These are phyloP conservation scores for Fusarium palustre DNA, from an alignment of 2,329 filamentous ascomycete genomes.

Conservation along the genomic window DNA sequence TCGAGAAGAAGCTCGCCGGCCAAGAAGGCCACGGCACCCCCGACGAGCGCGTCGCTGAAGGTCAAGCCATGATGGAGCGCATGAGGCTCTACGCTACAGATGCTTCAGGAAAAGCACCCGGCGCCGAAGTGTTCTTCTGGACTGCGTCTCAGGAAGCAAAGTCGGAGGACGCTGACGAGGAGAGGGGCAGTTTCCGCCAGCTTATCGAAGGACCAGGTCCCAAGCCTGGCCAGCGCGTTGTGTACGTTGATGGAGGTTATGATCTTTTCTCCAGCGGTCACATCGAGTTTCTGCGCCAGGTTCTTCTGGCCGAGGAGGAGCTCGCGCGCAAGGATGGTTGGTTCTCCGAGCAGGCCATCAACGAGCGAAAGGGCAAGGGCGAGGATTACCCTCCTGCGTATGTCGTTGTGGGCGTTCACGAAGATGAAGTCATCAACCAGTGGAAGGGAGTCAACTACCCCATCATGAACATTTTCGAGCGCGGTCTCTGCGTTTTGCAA, in stretches of 20 bases:
- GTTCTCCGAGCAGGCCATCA: conserved; percentile 74
- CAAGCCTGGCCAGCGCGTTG: conserved; percentile 81
- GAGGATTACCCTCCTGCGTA: conserved; percentile 85
- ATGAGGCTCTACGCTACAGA: conserved; percentile 91
- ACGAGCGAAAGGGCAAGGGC: conserved; percentile 73
- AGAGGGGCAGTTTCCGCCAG: conserved; percentile 73
- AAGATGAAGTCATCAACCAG: conserved; percentile 93
- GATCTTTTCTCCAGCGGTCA: conserved; percentile 97
- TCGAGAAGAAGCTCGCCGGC: conserved; percentile 75
- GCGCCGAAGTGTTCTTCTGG: conserved; percentile 90
- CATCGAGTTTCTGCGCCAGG: conserved; percentile 89
- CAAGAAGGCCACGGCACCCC: conserved; percentile 77
- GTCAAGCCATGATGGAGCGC: conserved; percentile 77
- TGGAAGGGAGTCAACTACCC: conserved; percentile 99
- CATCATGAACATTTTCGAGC: conserved; percentile 99
- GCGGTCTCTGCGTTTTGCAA: conserved; percentile 93
- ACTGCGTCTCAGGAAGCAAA: conserved; percentile 64
- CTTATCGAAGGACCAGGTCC: conserved; percentile 79
- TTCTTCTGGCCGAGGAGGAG: conserved; percentile 78
- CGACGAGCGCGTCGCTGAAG: conserved; percentile 73
- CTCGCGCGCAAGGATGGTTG: conserved; percentile 76
- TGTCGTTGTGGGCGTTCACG: conserved; percentile 92
- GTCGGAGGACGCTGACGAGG: conserved; percentile 61
- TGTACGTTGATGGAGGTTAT: conserved; percentile 97
- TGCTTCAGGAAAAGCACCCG: conserved; percentile 80